phyloP scores from a whole-genome alignment of 75 land plant genomes.

The Adiantum capillusveneris region DNA sequence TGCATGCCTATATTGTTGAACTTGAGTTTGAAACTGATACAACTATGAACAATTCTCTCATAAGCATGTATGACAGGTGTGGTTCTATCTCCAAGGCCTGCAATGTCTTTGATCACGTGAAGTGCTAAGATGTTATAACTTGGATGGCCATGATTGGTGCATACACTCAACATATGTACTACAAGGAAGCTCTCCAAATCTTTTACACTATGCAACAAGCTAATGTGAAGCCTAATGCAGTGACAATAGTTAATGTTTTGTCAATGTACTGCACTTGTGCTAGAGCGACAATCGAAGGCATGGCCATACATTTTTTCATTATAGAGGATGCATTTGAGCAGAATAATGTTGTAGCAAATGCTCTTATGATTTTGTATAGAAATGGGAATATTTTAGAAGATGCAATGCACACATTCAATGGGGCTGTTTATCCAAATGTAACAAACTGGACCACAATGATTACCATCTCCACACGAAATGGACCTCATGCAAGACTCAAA shows the following conservation, averaged over 20 bases:
- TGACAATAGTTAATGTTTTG: conserved; percentile 34
- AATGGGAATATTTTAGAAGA: too few relatives aligned
- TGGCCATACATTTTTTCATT: conserved; percentile 33
- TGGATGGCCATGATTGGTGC: conserved; percentile 65
- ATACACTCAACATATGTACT: conserved; percentile 38
- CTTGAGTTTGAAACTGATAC: conserved; percentile 23
- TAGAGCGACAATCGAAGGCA: conserved; percentile 37
- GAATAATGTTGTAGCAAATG: conserved; percentile 11
- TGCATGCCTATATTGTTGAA: conserved; percentile 33
- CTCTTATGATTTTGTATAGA: too few relatives aligned
- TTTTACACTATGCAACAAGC: conserved; percentile 46
- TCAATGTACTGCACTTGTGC: conserved; percentile 32
- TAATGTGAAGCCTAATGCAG: conserved; percentile 37
- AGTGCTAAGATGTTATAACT: conserved; percentile 37
- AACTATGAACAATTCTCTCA: conserved; percentile 44
- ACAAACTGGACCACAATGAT: too few relatives aligned
- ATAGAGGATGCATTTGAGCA: conserved; percentile 21
- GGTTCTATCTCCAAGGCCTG: conserved; percentile 23
- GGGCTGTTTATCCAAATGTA: too few relatives aligned
- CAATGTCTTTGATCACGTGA: conserved; percentile 30
- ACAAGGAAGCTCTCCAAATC: conserved; percentile 46
- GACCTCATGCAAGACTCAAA: conserved; percentile 34
- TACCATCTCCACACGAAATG: too few relatives aligned
- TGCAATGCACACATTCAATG: too few relatives aligned
- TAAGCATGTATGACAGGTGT: conserved; percentile 49